Evolutionary conservation across 2,329 filamentous ascomycete species (phyloP).

Genomic region (Diaporthe sp.): DNA sequence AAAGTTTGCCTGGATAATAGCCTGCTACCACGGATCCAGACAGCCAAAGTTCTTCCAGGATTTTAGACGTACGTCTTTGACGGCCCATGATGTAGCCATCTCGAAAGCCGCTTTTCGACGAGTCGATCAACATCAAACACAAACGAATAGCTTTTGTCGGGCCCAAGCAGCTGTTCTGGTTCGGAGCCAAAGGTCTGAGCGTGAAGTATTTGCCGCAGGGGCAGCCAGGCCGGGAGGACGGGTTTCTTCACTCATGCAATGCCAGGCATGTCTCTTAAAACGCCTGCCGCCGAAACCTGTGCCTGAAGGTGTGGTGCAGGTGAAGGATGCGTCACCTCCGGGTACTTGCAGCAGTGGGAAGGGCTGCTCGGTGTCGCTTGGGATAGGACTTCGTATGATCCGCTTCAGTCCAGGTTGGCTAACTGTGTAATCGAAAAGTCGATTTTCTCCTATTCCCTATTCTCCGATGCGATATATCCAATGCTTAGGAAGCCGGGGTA

Average conservation of each 20-base stretch:
- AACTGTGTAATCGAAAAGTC: background rate
- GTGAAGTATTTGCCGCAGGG: background rate
- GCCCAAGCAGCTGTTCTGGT: background rate
- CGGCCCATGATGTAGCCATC: slow-evolving; percentile 38
- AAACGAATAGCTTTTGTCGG: background rate
- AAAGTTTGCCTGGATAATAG: too few relatives aligned
- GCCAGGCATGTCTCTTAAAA: slow-evolving; percentile 27
- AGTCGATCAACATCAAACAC: background rate
- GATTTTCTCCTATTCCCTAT: background rate
- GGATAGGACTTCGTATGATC: background rate
- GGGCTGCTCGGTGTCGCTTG: background rate
- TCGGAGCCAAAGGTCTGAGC: background rate
- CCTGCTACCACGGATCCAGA: background rate
- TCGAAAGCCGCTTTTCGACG: slow-evolving; percentile 11
- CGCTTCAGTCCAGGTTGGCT: background rate
- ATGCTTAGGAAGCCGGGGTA: background rate
- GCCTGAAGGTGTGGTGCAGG: background rate
- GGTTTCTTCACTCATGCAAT: slow-evolving; percentile 11
- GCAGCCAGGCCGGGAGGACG: background rate
- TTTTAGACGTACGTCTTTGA: slow-evolving; percentile 52
- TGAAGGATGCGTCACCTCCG: background rate
- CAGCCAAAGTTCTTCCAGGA: too few relatives aligned
- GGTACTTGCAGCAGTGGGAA: slow-evolving; percentile 22
- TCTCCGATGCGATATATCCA: background rate
- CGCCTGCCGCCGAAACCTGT: background rate